Base-by-base conservation (phyloP, 2,329 filamentous ascomycete genomes). In the Knoxdaviesia proteae region DNA sequence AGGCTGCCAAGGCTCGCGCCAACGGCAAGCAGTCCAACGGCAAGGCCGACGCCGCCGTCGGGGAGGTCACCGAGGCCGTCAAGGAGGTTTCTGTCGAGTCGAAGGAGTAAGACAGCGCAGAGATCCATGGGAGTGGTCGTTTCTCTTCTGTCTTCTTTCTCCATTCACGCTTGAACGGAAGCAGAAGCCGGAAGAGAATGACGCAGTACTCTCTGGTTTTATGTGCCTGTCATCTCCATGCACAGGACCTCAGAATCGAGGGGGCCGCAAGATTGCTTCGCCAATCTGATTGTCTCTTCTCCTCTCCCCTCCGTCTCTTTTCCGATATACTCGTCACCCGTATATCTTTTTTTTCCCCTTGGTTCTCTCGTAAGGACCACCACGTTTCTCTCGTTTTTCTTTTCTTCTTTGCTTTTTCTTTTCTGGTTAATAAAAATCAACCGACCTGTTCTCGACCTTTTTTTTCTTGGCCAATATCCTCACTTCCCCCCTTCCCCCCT, bases 1-100 rank as follows among this genome's bases (percentile, higher is more conserved):
- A 64, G 47, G 68, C 74, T 42, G 74, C 70, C 36, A 68, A 69
- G 46, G 64, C 65, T 44, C 63, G 67, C 41, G 57, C 64, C 42
- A 65, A 62, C 44, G 60, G 73, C 45, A 65, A 71, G 60, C 61
- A 71, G 49, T 57, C 61, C 44, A 63, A 67, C 37, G 53, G 73
- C 32, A 41, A 41, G 39, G 34, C 34, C 41, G 39, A 44, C 36
- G 20, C 20, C 20, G 40, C 7, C 30, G 7, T 36, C 6, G 32
- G 11, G 34, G n/a, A 42, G 10, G 20, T 32, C 36, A 36, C 20
- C n/a, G 10, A 31, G 11, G 34, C 37, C 32, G 6, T 39, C 6
- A 39, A 39, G 32, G 32, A 39, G 32, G 29, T 20, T 11, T 39
- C 20, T 39, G 38, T 39, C 30, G 10, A 31, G 30, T 10, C 6